These are phyloP conservation scores for Aspergillus japonicus DNA, from an alignment of 2,329 filamentous ascomycete species.

Conservation along the genomic window DNA sequence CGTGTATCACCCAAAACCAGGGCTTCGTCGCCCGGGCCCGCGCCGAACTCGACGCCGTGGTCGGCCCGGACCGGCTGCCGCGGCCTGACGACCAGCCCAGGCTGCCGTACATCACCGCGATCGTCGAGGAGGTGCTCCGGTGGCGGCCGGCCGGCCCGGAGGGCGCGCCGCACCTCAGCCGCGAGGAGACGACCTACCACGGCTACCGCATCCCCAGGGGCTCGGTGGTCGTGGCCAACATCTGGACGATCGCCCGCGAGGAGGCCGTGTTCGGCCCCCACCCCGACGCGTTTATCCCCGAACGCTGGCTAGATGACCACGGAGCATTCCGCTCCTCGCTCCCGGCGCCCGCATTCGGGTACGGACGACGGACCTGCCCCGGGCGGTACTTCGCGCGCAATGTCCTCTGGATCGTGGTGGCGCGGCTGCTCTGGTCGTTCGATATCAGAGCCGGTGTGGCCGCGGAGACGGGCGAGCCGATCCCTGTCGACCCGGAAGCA, in stretches of 20 bases:
- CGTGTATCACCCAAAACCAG: background rate
- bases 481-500: too few relatives aligned
- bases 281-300: conserved; percentile 16
- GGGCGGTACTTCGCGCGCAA: conserved; percentile 35
- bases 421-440: conserved; percentile 33
- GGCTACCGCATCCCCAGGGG: conserved; percentile 35
- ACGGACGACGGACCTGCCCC: conserved; percentile 32
- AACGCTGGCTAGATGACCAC: conserved; percentile 10
- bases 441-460: conserved; percentile 20
- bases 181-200: conserved; percentile 30
- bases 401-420: conserved; percentile 29
- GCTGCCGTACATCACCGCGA: conserved; percentile 29
- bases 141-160: conserved; percentile 25
- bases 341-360: conserved; percentile 23
- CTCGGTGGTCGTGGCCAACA: conserved; percentile 28
- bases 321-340: background rate
- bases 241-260: conserved; percentile 15
- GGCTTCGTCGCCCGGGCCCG: too few relatives aligned
- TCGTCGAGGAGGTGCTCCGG: conserved; percentile 31
- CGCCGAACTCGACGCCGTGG: conserved; percentile 20
- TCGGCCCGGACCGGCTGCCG: conserved; percentile 31
- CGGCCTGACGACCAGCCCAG: conserved; percentile 22
- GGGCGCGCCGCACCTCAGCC: conserved; percentile 27
- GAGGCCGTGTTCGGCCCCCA: conserved; percentile 14
- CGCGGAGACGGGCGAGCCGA: conserved; percentile 7